Percentiles rank a stretch among this genome's conserved stretches.
Evolutionary conservation across 2,329 filamentous ascomycete genomes (phyloP).

Genomic region (Sordariomycetes sp.): DNA sequence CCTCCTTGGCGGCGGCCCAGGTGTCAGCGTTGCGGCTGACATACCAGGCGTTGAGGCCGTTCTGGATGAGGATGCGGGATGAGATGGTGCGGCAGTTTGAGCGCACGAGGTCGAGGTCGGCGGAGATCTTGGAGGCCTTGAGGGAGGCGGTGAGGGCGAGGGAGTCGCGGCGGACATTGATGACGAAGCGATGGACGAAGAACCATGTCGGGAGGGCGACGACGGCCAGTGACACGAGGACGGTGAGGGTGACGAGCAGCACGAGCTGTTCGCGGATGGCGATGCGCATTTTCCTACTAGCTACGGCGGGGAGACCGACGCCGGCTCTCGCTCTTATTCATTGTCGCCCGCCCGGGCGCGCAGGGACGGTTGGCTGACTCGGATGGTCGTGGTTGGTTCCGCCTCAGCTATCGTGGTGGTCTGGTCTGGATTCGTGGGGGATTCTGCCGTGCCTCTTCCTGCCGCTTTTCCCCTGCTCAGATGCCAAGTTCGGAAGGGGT

Average conservation of each 20-base stretch:
- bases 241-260: constrained; percentile 61
- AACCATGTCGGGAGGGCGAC: constrained; percentile 65
- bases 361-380: not conserved
- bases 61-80: constrained; percentile 49
- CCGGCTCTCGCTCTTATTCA: not conserved
- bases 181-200: constrained; percentile 40
- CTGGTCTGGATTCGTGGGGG: no score
- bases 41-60: constrained; percentile 37
- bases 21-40: constrained; percentile 38
- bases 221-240: constrained; percentile 62
- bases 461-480: no score
- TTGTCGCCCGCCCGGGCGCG: not conserved
- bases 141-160: constrained; percentile 72
- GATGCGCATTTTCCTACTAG: constrained; percentile 54
- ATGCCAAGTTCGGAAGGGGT: no score
- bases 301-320: not conserved
- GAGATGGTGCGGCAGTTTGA: constrained; percentile 60
- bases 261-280: constrained; percentile 81
- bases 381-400: not conserved
- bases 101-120: constrained; percentile 67
- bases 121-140: constrained; percentile 70
- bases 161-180: constrained; percentile 39
- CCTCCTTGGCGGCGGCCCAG: constrained; percentile 48
- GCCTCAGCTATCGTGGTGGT: no score
- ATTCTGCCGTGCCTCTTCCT: no score